Base-by-base conservation (phyloP, 2,329 filamentous ascomycete species). In the Sclerotiophoma versabilis region DNA sequence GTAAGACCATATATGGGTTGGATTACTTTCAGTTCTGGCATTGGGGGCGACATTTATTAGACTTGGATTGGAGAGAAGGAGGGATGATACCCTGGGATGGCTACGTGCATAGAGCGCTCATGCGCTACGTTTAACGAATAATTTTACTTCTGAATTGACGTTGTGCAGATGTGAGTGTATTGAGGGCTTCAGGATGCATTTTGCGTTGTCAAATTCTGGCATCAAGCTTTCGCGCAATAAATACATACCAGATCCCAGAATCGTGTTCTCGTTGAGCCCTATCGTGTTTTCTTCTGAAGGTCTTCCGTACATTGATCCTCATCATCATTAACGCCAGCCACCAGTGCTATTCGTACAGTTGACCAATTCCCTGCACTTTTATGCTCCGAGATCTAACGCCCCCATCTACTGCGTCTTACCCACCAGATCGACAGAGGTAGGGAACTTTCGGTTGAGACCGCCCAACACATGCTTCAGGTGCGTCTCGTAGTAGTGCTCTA, bases 401-500 rank as follows among this genome's bases (percentile, higher is more conserved):
- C 26, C 23, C 8, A 3, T 34, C 14, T 30, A 32, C 23, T 30
- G 30, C 19, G 10, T 12, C 8, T 39, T 38, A 3, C 10, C 8
- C n/a, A 41, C 27, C 17, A 49, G 12, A 4, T 15, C 34, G 30
- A 71, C 56, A 23, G 54, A 57, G 34, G 67, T 58, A 20, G 64
- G 65, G 32, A 64, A 50, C 19, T 42, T 38, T 8, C 68, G 56
- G 26, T 62, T 53, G 19, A 38, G 15, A 22, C 36, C 55, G 14
- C 56, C 49, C 29, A 73, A 59, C 20, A 71, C 34, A 27, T 60
- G 64, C 48, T 62, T 59, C 5, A 72, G 56, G 17, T 67, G 59
- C 32, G 51, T 45, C 15, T 68, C 37, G 41, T 70, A 73, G 59
- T 70, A 66, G 5, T 70, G 56, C 37, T 62, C 58, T 5, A 63